Evolutionary conservation across 768 basidiomycete genomes (phyloP).

Genomic region (Lactarius akahatsu): DNA sequence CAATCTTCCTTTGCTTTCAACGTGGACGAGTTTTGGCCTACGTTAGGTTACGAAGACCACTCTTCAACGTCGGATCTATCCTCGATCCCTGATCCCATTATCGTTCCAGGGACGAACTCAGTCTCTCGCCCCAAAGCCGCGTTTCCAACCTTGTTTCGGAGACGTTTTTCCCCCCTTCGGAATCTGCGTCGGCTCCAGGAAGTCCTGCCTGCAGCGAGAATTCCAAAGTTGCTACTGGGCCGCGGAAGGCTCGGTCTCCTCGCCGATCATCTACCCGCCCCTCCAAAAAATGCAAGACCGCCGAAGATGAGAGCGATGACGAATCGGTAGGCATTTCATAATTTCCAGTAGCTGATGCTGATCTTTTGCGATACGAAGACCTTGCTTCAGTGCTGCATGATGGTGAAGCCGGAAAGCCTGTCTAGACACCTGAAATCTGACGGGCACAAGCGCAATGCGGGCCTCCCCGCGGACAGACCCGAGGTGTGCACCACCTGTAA

Average conservation of each 20-base stretch:
- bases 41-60: background rate
- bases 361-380: background rate
- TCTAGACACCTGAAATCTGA: constrained; percentile 23
- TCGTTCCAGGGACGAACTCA: background rate
- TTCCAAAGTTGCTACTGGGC: background rate
- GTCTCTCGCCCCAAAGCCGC: background rate
- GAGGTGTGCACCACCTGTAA: constrained; percentile 23
- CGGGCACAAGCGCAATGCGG: constrained; percentile 24
- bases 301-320: constrained; percentile 3
- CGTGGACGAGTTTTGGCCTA: background rate
- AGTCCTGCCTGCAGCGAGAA: background rate
- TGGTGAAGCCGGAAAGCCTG: constrained; percentile 25
- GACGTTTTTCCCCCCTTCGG: background rate
- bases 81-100: background rate
- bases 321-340: constrained; percentile 15
- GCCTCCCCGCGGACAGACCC: constrained; percentile 21
- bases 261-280: constrained; percentile 2
- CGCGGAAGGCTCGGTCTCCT: background rate
- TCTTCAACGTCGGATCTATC: background rate
- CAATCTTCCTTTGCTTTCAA: constrained; percentile 13
- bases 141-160: background rate
- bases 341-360: background rate
- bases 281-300: constrained; percentile 12
- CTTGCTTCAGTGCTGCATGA: constrained; percentile 24
- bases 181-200: background rate